Conservation (phyloP, 176 grass and related monocot species). For the Tuctoria greenei region DNA sequence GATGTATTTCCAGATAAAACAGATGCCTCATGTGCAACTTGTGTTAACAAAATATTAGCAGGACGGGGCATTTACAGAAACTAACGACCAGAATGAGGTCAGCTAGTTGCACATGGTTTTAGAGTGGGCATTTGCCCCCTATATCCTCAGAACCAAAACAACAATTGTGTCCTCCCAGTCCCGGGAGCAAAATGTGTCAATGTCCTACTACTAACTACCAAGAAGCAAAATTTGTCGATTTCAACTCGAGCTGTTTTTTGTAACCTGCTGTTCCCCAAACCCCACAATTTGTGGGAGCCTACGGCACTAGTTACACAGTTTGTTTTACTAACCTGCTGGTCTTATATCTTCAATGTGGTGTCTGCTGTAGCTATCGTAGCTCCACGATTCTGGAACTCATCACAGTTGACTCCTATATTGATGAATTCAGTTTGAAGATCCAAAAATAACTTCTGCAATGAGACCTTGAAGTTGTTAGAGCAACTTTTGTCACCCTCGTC, state of each 20-base stretch:
- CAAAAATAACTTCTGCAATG: constrained; percentile 43
- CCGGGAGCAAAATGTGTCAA: constrained; percentile 9
- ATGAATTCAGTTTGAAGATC: constrained; percentile 54
- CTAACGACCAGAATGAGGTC: not conserved
- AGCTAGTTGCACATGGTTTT: constrained; percentile 15
- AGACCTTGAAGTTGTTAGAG: constrained; percentile 50
- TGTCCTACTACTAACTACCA: not conserved
- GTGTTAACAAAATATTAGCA: not conserved
- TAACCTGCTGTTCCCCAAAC: not conserved
- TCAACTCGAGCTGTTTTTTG: not conserved
- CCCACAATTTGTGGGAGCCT: too few species aligned
- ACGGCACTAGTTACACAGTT: too few species aligned
- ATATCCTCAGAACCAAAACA: constrained; percentile 8
- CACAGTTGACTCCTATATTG: constrained; percentile 45
- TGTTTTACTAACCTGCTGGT: not conserved
- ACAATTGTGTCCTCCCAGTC: not conserved
- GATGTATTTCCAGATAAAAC: not conserved
- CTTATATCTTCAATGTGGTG: constrained; percentile 36
- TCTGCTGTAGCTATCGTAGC: not conserved
- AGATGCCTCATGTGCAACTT: not conserved
- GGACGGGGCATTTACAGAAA: not conserved
- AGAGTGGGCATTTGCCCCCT: constrained; percentile 15
- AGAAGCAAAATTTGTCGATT: not conserved
- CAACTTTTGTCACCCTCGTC: constrained; percentile 70
- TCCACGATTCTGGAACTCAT: constrained; percentile 39